These are phyloP conservation scores for Phytophthora meadii DNA, from an alignment of 352 stramenopile genomes.

Conservation along the genomic window DNA sequence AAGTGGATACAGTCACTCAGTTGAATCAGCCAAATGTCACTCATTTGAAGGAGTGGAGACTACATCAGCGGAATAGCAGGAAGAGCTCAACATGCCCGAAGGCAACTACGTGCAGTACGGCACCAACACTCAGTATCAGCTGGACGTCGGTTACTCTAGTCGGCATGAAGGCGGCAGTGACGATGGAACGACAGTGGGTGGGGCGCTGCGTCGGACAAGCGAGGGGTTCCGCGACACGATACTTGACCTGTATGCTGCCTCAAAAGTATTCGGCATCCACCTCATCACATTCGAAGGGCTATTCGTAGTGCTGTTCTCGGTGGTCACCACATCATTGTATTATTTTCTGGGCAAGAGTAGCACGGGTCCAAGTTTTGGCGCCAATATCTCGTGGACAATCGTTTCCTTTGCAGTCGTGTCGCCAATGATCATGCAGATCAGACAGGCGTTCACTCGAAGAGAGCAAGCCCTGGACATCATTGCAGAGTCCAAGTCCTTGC, in stretches of 20 bases:
- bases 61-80: slow-evolving; percentile 1
- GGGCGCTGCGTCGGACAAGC: slow-evolving; percentile 35
- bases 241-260: slow-evolving; percentile 81
- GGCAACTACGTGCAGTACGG: slow-evolving; percentile 27
- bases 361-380: slow-evolving; percentile 55
- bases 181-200: slow-evolving; percentile 20
- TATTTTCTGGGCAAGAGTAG: slow-evolving; percentile 63
- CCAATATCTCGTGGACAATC: slow-evolving; percentile 89
- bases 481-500: slow-evolving; percentile 71
- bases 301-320: slow-evolving; percentile 69
- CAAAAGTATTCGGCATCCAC: slow-evolving; percentile 78
- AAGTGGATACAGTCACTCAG: not conserved
- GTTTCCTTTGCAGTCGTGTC: slow-evolving; percentile 84
- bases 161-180: slow-evolving; percentile 4
- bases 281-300: slow-evolving; percentile 83
- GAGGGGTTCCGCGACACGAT: slow-evolving; percentile 65
- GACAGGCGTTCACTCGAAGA: slow-evolving; percentile 76
- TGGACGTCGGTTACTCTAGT: slow-evolving; percentile 1
- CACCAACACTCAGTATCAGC: slow-evolving; percentile 4
- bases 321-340: slow-evolving; percentile 71
- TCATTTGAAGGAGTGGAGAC: not conserved
- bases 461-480: slow-evolving; percentile 77
- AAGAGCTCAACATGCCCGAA: slow-evolving; percentile 10
- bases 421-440: slow-evolving; percentile 91
- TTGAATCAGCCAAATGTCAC: not conserved